These are phyloP conservation scores for Aspergillus sp. DNA, from an alignment of 2,329 filamentous ascomycete genomes.

Conservation along the genomic window DNA sequence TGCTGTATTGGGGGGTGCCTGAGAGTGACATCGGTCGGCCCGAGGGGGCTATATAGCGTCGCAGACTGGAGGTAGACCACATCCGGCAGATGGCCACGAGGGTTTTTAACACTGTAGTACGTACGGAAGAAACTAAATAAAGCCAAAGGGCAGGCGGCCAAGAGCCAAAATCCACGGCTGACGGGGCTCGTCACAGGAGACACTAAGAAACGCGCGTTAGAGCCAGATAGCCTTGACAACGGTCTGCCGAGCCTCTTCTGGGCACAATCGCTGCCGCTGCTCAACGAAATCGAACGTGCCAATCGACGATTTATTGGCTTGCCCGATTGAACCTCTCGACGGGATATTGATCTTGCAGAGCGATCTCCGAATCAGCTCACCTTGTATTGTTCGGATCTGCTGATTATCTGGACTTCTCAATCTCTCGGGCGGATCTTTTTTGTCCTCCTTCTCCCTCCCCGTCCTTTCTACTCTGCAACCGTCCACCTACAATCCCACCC, in stretches of 20 bases:
- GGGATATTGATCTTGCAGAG: background rate
- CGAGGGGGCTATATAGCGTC: background rate
- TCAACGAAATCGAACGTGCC: background rate
- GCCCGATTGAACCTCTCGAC: background rate
- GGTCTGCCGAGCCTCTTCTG: background rate
- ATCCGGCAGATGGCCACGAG: background rate
- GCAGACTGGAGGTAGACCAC: background rate
- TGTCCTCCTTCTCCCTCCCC: constrained; percentile 5
- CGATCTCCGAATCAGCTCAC: background rate
- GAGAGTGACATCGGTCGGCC: background rate
- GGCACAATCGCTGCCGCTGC: background rate
- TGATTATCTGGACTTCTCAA: background rate
- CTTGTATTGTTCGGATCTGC: constrained; percentile 1
- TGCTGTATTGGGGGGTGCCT: background rate
- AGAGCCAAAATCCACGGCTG: background rate
- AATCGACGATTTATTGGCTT: background rate
- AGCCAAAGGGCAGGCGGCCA: background rate
- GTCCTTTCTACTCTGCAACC: constrained; percentile 7
- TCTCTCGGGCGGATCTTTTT: constrained; percentile 8
- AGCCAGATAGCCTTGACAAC: constrained; percentile 15
- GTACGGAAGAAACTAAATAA: background rate
- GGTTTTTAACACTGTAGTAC: background rate
- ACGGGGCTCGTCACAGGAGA: constrained; percentile 9
- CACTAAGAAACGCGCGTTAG: constrained; percentile 14
- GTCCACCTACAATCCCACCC: constrained; percentile 26